Base-by-base conservation (phyloP, 2,329 filamentous ascomycete genomes). In the Sclerotinia trifoliorum region DNA sequence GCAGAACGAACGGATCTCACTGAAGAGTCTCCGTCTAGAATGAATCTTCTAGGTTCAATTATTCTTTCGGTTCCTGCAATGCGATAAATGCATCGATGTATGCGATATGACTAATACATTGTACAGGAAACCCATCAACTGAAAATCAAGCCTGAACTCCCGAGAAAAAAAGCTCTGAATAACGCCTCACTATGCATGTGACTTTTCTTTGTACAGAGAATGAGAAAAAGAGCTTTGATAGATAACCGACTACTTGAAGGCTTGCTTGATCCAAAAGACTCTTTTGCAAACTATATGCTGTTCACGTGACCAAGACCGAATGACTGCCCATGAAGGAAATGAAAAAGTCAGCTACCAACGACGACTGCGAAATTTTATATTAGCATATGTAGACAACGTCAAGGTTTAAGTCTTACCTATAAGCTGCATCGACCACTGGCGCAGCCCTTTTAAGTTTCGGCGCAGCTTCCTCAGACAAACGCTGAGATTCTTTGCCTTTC, bases 381-480 rank as follows among this genome's bases (percentile, higher is more conserved):
- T 66, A 75, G 65, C 67, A 67, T 68, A 69, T 68, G 66, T 65
- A 71, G 72, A 72, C 66, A 67, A 68, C 10, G 21, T 29, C 21
- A 46, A 57, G 39, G 64, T 21, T 42, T 44, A 49, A 58, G n/a
- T 67, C 69, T 68, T 74, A 75, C 77, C 75, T 76, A 65, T 81
- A 81, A 64, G 80, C 80, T 68, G 75, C 78, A 15, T 76, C 79
- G 52, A 80, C 78, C 26, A 78, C 74, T n/a, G 80, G 80, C 67
- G 78, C 77, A 35, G 76, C 77, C 63, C 77, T 76, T 73, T 78
- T 80, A 21, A 60, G 56, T 49, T 61, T 66, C n/a, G 73, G 67
- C 68, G 76, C 72, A 19, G 72, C 70, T 63, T 79, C 78, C 57
- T 78, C 78, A 32, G 75, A 71, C 72, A 78, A 77, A 44, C 65